A percentile compares a stretch with the other conserved stretches of the same genome.
Conservation (phyloP, 192 early-diverging fungal genomes). For the Podila verticillata region DNA sequence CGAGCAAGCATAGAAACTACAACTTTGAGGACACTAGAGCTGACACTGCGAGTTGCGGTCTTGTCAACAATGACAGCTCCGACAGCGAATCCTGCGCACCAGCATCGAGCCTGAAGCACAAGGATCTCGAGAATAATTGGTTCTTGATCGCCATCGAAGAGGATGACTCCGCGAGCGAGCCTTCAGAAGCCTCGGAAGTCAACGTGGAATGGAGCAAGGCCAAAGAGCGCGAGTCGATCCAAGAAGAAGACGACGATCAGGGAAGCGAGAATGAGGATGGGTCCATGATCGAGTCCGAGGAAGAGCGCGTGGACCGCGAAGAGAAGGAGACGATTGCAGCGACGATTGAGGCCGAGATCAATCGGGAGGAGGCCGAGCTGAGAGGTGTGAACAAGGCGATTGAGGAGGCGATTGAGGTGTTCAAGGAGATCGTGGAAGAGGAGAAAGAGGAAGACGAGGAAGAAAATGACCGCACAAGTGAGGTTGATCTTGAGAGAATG, state of each 20-base stretch:
- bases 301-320: not conserved
- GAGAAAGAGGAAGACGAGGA: not conserved
- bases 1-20: constrained; percentile 2
- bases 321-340: constrained; percentile 7
- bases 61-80: not conserved
- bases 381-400: not conserved
- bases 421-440: not conserved
- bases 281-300: not conserved
- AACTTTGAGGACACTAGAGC: not conserved
- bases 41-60: not conserved
- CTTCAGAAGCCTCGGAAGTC: not conserved
- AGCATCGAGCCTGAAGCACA: not conserved
- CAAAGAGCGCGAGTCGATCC: constrained; percentile 13
- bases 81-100: not conserved
- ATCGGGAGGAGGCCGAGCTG: constrained; percentile 6
- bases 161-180: not conserved
- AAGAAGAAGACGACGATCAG: constrained; percentile 34
- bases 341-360: not conserved
- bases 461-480: not conserved
- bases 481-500: too few relatives aligned
- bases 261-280: constrained; percentile 12
- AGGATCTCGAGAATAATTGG: not conserved
- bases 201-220: not conserved
- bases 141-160: too few relatives aligned
- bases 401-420: constrained; percentile 6